Percentiles rank a stretch among this genome's conserved stretches.
Conservation (phyloP, 768 basidiomycete species). For the Naganishia vishniacii region DNA sequence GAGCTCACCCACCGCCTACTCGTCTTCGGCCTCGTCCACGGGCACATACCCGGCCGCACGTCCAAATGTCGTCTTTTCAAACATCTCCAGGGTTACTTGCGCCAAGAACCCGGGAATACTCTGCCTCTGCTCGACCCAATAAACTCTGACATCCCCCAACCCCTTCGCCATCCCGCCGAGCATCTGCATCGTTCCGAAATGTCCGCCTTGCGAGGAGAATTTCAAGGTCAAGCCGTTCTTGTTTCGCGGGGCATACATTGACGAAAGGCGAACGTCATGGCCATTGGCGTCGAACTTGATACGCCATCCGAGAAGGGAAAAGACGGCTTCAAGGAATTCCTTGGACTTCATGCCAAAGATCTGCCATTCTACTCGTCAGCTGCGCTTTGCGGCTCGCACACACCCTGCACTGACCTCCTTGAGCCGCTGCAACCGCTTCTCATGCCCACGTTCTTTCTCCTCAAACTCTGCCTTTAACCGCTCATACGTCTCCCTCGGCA, state of each 20-base stretch:
- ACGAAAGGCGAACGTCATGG: constrained; percentile 73
- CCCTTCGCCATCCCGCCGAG: constrained; percentile 50
- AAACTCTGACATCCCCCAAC: constrained; percentile 66
- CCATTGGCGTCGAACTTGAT: constrained; percentile 87
- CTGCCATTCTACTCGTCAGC: constrained; percentile 48
- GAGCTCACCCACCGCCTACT: too few species aligned
- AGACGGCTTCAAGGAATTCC: constrained; percentile 86
- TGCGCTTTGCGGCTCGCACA: neutral
- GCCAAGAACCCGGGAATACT: constrained; percentile 86
- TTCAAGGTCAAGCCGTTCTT: constrained; percentile 69
- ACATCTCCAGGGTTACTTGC: constrained; percentile 79
- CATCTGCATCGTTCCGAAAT: constrained; percentile 47
- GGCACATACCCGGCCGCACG: constrained; percentile 38
- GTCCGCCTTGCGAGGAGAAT: constrained; percentile 48
- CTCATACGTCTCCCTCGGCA: constrained; percentile 77
- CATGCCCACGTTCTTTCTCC: constrained; percentile 65
- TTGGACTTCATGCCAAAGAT: constrained; percentile 76
- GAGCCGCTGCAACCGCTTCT: constrained; percentile 70
- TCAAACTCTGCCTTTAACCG: constrained; percentile 63
- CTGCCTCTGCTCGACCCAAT: constrained; percentile 79
- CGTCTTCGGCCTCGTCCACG: constrained; percentile 24
- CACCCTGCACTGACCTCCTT: constrained; percentile 60
- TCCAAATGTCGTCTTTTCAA: constrained; percentile 63
- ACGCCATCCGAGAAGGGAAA: constrained; percentile 82
- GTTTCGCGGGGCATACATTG: constrained; percentile 78